Evolutionary conservation across 495 filamentous ascomycete species (phyloP), one percentile per base, ranked within the genome.

Genomic region (Lasiosphaeris hirsuta): DNA sequence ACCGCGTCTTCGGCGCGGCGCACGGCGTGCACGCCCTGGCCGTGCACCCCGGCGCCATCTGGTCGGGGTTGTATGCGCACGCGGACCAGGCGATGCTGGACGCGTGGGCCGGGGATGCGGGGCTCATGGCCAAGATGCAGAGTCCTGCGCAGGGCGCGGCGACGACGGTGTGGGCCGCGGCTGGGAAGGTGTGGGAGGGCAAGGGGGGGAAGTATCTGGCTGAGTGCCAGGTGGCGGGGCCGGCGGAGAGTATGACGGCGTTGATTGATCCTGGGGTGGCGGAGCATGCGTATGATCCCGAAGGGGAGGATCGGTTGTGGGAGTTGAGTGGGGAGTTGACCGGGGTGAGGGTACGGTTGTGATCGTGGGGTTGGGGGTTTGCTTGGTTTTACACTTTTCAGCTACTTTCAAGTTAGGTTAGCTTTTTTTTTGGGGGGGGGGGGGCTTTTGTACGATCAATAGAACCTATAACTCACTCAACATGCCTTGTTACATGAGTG

Each of bases 301-400:
- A 56, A 30, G 42, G 53, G 5, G 53, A 56, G 53, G 41, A 56
- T 34, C n/a, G 43, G 19, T 39, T 56, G 53, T 56, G 53, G 53
- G 39, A 56, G 33, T 23, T 56, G 53, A 56, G 53, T 42, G 41
- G 41, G 30, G 30, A 56, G 53, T 33, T 56, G 53, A 44, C 43
- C 9, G 53, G 53, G 11, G 41, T 56, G 15, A 17, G 35, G n/a
- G 49, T 37, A 11, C 35, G 35, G 14, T 10, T 51, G 35, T 51
- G 49, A 51, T 46, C 15, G 23, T 30, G 17, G 5, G 17, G 43
- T 19, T 18, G 43, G 30, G 8, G 1, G 19, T 2, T 13, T 36
- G 19, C 18, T 48, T 15, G 7, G 23, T 8, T 18, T 34, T 10
- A 23, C 35, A 10, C 35, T 10, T 48, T 30, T 10, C 45, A 33